Evolutionary conservation across 2,329 filamentous ascomycete species (phyloP), one percentile per base, ranked within the genome.

Genomic region (Cercospora beticola): DNA sequence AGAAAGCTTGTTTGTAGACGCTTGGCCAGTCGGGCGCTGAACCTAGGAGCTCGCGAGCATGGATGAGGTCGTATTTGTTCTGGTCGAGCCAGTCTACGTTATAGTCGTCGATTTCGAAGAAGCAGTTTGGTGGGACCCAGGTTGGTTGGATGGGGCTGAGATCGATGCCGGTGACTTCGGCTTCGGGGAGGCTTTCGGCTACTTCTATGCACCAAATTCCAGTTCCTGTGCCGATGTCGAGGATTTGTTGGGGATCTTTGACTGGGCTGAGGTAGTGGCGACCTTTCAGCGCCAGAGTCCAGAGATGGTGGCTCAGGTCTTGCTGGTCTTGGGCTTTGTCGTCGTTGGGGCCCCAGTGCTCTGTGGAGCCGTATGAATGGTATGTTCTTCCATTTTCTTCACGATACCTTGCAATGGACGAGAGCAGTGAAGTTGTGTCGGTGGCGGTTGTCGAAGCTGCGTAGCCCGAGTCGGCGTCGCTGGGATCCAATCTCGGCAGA

Each of bases 121-220:
- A 72, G 58, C 76, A 76, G 64, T 81, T 81, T 16, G 80, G 76
- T 0, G 79, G 79, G 4, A 75, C 72, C 72, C 69, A 73, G 7
- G 68, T 64, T 1, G 79, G 79, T 65, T 81, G 80, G 4, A 78
- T 79, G 14, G 78, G 76, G 49, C 73, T 74, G 12, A 81, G 75
- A 64, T 80, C 79, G 9, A 79, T 82, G 46, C 83, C 84, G 4
- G 80, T 80, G 46, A 86, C 79, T 28, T 77, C 73, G 28, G 73
- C 71, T 16, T 72, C 64, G 43, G 74, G 74, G 49, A 65, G 71
- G 26, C 68, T 57, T 30, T 76, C 74, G 10, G 69, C 73, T 66
- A 83, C 80, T 18, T 74, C 74, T 21, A 75, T 70, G 14, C 64
- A 58, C 69, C 67, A 71, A n/a, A 71, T 71, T n/a, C 69, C 69